These are phyloP conservation scores for Brassica rapa DNA, from an alignment of 345 rosid genomes.

Conservation along the genomic window DNA sequence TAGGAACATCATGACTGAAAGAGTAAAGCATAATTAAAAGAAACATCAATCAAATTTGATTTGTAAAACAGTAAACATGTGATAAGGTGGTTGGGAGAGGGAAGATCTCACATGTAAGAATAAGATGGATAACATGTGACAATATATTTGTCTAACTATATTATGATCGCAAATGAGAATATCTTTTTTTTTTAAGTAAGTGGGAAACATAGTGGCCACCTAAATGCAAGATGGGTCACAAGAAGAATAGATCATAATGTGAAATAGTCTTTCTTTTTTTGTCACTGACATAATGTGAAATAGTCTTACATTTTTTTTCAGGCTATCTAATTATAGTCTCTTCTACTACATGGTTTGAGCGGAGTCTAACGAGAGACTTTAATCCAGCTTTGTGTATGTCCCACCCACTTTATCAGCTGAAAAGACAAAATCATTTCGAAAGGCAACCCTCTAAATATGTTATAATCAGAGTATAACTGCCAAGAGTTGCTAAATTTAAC, in stretches of 20 bases:
- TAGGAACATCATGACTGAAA: not conserved
- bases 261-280: not conserved
- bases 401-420: no score
- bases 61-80: not conserved
- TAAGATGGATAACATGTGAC: not conserved
- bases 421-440: no score
- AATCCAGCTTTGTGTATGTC: not conserved
- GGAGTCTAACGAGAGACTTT: not conserved
- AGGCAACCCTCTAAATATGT: not conserved
- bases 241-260: not conserved
- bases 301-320: not conserved
- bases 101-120: not conserved
- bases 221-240: not conserved
- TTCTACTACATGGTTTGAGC: not conserved
- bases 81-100: not conserved
- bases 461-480: not conserved
- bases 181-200: not conserved
- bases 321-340: not conserved
- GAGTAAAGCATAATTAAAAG: not conserved
- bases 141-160: not conserved
- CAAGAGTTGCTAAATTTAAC: not conserved
- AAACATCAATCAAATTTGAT: not conserved
- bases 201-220: not conserved
- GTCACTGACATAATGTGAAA: no score
- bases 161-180: not conserved